Evolutionary conservation across 345 rosid genomes (phyloP), one percentile per base, ranked within the genome.

Genomic region (Lepidium aucheri): DNA sequence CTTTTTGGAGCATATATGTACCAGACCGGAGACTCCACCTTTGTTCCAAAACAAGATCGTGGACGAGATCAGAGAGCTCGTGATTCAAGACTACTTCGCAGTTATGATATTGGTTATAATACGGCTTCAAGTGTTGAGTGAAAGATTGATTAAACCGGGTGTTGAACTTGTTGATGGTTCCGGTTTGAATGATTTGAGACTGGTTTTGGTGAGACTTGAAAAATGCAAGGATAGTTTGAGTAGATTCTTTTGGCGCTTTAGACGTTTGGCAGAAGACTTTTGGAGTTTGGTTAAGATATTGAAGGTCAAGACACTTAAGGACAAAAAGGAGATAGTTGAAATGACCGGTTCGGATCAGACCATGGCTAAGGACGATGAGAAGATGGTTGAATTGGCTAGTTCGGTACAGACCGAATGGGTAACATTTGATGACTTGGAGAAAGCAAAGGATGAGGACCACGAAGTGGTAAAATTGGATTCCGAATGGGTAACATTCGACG

Each of bases 11-110:
- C 83, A 81, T 39, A 70, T 78, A 42, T 74, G 85, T 58, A 79
- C 76, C 44, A 79, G 77, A 28, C 95, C 95, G 9, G 82, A 76
- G 33, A 53, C 58, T 11, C 56, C 62, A 33, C 77, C 63, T 43
- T 2, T 57, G 41, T 44, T 40, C 49, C 74, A 74, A 14, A 80
- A 85, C 82, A 56, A 43, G 54, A 62, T 92, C 60, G 77, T 81
- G 47, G 76, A 73, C 10, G 76, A 74, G 52, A 73, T 92, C 38
- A 60, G 74, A 54, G 68, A 60, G 49, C 74, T 84, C 45, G 87
- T 85, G 44, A 71, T 74, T 10, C 86, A 80, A 53, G 98, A 92
- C 76, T 83, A 72, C 39, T 60, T 80, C 68, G 74, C 80, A 7
- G 76, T 82, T 14, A 60, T 80, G 42, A 79, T 69, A 45, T 76